These are phyloP conservation scores for Deinandra increscens DNA, from an alignment of 129 eudicot species.

Conservation along the genomic window DNA sequence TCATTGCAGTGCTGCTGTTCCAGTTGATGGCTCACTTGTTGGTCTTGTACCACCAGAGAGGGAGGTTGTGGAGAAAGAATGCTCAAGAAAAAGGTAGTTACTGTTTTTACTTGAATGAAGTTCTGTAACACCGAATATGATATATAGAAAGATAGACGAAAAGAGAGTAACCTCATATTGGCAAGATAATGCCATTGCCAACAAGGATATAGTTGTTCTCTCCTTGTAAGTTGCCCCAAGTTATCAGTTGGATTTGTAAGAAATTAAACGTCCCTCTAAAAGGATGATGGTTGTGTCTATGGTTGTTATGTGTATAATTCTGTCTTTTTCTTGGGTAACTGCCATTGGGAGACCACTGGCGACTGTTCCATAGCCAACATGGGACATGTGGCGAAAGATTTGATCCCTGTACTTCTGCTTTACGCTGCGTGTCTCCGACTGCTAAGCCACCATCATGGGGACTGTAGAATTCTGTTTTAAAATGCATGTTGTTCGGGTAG, in stretches of 20 bases:
- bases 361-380: not conserved
- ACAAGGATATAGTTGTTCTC: not conserved
- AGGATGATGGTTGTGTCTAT: not conserved
- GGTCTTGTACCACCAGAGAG: conserved; percentile 32
- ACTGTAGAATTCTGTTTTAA: not conserved
- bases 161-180: not conserved
- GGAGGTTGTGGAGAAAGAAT: conserved; percentile 46
- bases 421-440: not conserved
- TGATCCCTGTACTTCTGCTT: not conserved
- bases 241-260: not conserved
- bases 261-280: not conserved
- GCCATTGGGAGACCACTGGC: not conserved
- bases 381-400: not conserved
- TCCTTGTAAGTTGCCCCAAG: not conserved
- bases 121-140: not conserved
- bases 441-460: not conserved
- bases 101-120: not conserved
- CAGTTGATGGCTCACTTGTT: conserved; percentile 44
- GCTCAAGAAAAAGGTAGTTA: conserved; percentile 65
- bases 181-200: not conserved
- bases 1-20: conserved; percentile 41
- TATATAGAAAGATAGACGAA: not conserved
- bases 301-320: not conserved
- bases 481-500: not conserved
- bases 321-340: not conserved